Base-by-base conservation (phyloP, 805 yeast genomes). In the Yarrowia hollandica region DNA sequence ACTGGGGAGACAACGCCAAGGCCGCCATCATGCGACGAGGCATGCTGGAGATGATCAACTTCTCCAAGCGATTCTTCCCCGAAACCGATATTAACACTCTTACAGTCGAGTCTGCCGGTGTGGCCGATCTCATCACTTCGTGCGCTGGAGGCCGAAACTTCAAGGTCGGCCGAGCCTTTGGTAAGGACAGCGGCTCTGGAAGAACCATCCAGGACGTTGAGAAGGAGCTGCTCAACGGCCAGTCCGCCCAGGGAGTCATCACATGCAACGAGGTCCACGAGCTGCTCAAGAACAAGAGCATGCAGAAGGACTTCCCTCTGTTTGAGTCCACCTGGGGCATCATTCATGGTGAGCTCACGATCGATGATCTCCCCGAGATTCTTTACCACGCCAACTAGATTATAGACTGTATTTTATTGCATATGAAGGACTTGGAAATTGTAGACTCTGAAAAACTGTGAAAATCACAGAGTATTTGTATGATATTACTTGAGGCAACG, bases 1-100 rank as follows among this genome's bases (percentile, higher is more conserved):
- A 96, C 64, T 94, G 99, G 99, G 99, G 99, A 73, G 96, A 90
- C 75, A 94, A 94, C 72, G 98, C 99, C 64, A 90, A 92, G 75
- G 86, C 98, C 60, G 99, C 98, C 41, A 85, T 94, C 68, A 95
- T 92, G 91, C 83, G 99, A 77, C 86, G 92, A 65, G 99, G 99
- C 48, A 76, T 94, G 64, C 81, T 86, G 68, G 99, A 94, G 77
- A 89, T 88, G 69, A 87, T 91, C 72, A 81, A 82, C 71, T 94
- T 94, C 73, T 94, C 96, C 38, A 79, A 82, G 68, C 79, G 78
- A 67, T 91, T 88, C 76, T 94, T 83, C 84, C 91, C 85, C 37
- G 82, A 80, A 62, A 83, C 88, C 65, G 75, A 81, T 62, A 81
- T 87, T 26, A 78, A 83, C 61, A 94, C 99, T 23, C 91, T 91